These are phyloP conservation scores for Grosmannia clavigera DNA, from an alignment of 2,329 filamentous ascomycete genomes.

Conservation along the genomic window DNA sequence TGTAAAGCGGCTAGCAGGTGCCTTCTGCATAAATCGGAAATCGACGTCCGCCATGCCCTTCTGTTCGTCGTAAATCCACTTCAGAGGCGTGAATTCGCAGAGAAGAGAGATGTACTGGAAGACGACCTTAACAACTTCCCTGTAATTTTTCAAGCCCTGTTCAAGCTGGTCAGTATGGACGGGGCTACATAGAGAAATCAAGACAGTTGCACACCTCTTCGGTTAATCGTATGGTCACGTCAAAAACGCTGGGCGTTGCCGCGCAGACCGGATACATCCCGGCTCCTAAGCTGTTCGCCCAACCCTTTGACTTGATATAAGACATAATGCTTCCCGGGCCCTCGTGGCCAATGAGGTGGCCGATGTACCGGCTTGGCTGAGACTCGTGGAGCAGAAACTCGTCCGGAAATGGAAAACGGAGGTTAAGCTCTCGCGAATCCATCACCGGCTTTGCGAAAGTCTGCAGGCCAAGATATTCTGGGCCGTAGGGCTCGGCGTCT, in stretches of 20 bases:
- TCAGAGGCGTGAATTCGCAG: slow-evolving; percentile 63
- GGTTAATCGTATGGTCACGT: slow-evolving; percentile 66
- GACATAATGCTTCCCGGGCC: slow-evolving; percentile 85
- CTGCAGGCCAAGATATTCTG: slow-evolving; percentile 47
- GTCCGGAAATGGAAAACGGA: slow-evolving; percentile 76
- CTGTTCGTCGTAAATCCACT: slow-evolving; percentile 93
- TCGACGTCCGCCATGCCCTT: slow-evolving; percentile 83
- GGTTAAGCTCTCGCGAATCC: slow-evolving; percentile 67
- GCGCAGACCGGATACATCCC: slow-evolving; percentile 67
- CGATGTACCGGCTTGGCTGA: slow-evolving; percentile 75
- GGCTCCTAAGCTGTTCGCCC: slow-evolving; percentile 73
- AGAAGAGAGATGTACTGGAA: slow-evolving; percentile 90
- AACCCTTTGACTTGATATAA: slow-evolving; percentile 80
- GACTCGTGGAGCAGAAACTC: slow-evolving; percentile 69
- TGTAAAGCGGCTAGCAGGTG: slow-evolving; percentile 76
- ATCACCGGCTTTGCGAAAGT: slow-evolving; percentile 86
- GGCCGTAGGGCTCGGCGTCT: slow-evolving; percentile 35
- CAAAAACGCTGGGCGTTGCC: slow-evolving; percentile 65
- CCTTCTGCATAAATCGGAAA: slow-evolving; percentile 92
- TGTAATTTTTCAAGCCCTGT: slow-evolving; percentile 64
- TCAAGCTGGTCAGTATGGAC: neutral
- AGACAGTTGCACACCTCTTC: slow-evolving; percentile 47
- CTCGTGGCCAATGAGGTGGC: slow-evolving; percentile 83
- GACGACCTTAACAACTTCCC: slow-evolving; percentile 68
- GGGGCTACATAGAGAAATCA: neutral